Evolutionary conservation across 2,329 filamentous ascomycete genomes (phyloP), one percentile per base, ranked within the genome.

Genomic region (Pseudocercospora cruenta): DNA sequence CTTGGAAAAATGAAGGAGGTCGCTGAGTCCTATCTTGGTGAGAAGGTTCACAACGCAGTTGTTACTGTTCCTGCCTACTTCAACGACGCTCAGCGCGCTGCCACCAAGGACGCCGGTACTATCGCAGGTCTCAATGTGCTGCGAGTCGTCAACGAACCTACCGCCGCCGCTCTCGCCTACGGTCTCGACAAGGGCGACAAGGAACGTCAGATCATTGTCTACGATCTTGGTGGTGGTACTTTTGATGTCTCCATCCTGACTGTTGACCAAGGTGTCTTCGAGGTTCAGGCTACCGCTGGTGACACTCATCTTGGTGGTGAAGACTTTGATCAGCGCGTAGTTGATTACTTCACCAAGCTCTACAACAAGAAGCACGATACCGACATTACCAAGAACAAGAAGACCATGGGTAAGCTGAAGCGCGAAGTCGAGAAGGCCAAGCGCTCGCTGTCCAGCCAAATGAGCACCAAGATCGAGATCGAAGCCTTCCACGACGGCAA

Each of bases 371-470:
- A 97, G 88, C 88, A 97, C 86, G 84, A 82, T 75, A 93, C 96
- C 73, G 93, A 99, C 75, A 88, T 98, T 79, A 91, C 90, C 84
- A 96, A 96, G 87, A 93, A 98, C 79, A 84, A 90, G 72, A 97
- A 97, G 91, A 91, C 94, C 73, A 98, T 98, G 94, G 93, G 94
- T 85, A 99, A 98, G 86, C 89, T 99, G 76, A 98, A 98, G 92
- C 94, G 95, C 77, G 95, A 98, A 83, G 94, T 95, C 75, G 95
- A 99, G 84, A 97, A 97, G 90, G 95, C 95, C 84, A 99, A 99
- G 91, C 92, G 95, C 79, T 96, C 94, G 75, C 90, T 99, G 64
- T 79, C 77, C 67, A 75, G 72, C 69, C 77, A 80, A 68, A 80
- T 79, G 78, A 78, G 75, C 73, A 80, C 78, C 69, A 77, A 79